phyloP scores from a whole-genome alignment of 2,329 filamentous ascomycete genomes.

The Zelopaecilomyces penicillatus region DNA sequence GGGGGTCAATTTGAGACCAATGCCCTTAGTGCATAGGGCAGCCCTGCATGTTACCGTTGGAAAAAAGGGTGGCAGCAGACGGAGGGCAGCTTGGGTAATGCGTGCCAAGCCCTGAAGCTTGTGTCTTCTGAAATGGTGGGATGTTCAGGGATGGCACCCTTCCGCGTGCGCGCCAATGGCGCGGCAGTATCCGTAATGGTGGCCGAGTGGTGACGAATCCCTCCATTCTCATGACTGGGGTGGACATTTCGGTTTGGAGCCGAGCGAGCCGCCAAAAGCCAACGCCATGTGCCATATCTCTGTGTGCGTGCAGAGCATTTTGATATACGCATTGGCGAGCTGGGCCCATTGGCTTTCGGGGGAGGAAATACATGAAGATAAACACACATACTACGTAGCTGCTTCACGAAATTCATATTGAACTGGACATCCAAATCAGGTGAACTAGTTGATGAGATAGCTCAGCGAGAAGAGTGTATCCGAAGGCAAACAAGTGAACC shows the following conservation, averaged over 20 bases:
- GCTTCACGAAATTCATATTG: too few species aligned
- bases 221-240: slow-evolving; percentile 9
- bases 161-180: slow-evolving; percentile 25
- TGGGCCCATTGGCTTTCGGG: too few species aligned
- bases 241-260: slow-evolving; percentile 28
- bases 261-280: slow-evolving; percentile 26
- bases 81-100: background rate
- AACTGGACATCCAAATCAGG: too few species aligned
- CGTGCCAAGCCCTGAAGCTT: slow-evolving; percentile 11
- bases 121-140: slow-evolving; percentile 17
- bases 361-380: too few species aligned
- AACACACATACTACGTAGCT: too few species aligned
- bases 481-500: background rate
- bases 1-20: slow-evolving; percentile 13
- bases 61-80: slow-evolving; percentile 1
- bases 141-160: slow-evolving; percentile 17
- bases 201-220: slow-evolving; percentile 24
- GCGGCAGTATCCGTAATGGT: slow-evolving; percentile 25
- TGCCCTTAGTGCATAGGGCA: slow-evolving; percentile 1
- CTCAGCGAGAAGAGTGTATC: background rate
- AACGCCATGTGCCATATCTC: too few species aligned
- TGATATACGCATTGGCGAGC: too few species aligned
- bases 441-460: too few species aligned
- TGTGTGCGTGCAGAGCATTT: too few species aligned
- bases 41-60: slow-evolving; percentile 19